These are phyloP conservation scores for Lophiotrema nucula DNA, from an alignment of 495 filamentous ascomycete species.

Conservation along the genomic window DNA sequence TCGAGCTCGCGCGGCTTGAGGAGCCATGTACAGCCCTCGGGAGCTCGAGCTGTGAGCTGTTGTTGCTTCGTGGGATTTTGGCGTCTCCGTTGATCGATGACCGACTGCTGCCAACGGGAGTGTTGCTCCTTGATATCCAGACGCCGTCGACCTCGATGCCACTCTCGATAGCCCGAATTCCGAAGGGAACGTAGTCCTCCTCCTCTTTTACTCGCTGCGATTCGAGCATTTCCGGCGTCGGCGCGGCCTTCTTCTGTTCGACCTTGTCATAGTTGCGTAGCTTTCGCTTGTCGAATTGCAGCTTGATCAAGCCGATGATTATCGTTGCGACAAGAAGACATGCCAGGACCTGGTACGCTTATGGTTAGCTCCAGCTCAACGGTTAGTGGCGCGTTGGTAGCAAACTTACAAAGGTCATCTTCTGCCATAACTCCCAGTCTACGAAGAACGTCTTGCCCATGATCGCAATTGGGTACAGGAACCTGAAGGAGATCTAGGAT, in stretches of 20 bases:
- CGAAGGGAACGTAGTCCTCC: constrained; percentile 72
- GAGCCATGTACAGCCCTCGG: constrained; percentile 23
- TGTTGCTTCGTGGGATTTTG: constrained; percentile 8
- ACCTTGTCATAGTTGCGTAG: constrained; percentile 63
- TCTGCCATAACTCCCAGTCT: constrained; percentile 82
- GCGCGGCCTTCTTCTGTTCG: constrained; percentile 62
- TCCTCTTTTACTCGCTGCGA: constrained; percentile 46
- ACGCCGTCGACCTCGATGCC: constrained; percentile 86
- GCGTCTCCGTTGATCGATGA: constrained; percentile 27
- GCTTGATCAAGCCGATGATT: constrained; percentile 50
- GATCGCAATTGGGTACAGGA: constrained; percentile 6
- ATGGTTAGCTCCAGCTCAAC: too few relatives aligned
- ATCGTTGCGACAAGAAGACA: too few relatives aligned
- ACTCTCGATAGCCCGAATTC: constrained; percentile 81
- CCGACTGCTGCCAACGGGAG: constrained; percentile 47
- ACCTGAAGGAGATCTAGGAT: constrained; percentile 7
- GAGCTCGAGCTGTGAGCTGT: constrained; percentile 24
- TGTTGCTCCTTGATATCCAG: constrained; percentile 72
- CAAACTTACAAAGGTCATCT: constrained; percentile 86
- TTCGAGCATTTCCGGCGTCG: constrained; percentile 51
- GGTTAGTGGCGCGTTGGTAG: too few relatives aligned
- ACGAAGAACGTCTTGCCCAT: constrained; percentile 61
- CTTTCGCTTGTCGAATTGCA: constrained; percentile 62
- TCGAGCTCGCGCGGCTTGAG: constrained; percentile 26
- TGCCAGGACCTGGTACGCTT: constrained; percentile 49